Base-by-base conservation (phyloP, 441 rosid species). In the Hura crepitans region DNA sequence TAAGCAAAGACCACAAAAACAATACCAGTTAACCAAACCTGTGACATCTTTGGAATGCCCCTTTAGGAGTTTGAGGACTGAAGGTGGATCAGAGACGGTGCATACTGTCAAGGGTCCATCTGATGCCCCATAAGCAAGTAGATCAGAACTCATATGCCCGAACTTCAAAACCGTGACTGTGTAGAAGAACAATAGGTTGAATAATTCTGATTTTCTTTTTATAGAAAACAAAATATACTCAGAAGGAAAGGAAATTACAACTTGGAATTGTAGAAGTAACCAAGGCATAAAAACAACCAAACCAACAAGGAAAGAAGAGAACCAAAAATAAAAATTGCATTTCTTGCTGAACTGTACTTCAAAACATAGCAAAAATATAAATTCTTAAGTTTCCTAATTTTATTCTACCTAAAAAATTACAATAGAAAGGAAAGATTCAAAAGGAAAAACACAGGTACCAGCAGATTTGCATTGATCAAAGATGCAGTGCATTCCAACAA, bases 31-130 rank as follows among this genome's bases (percentile, higher is more conserved):
- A 82, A 85, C 78, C 96, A 79, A 89, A 94, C 99, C 99, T 92
- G 99, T 90, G 89, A 94, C 97, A 86, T 94, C 97, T 83, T 87
- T 90, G 14, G 93, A 86, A 70, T 95, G 97, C 62, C 99, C 98
- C 25, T 71, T 84, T 66, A 92, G 83, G 72, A 85, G 85, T 78
- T 83, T 86, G 68, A 83, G 78, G 59, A 89, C 80, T 69, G 89
- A 82, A 75, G 97, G 90, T 77, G 89, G 90, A 31, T 95, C 92
- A 9, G 86, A 83, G 75, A 95, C 96, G 50, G 62, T 79, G 76
- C 97, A 94, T 65, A 90, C 89, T 31, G 93, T 89, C 75, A 94
- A 83, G 73, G 89, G 82, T 77, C 99, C 99, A 89, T 94, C 97
- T 3, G 97, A 81, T 74, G 94, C 94, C 73, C 99, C 97, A 81